Base-by-base conservation (phyloP, 2,329 filamentous ascomycete genomes). In the Colletotrichum tofieldiae region DNA sequence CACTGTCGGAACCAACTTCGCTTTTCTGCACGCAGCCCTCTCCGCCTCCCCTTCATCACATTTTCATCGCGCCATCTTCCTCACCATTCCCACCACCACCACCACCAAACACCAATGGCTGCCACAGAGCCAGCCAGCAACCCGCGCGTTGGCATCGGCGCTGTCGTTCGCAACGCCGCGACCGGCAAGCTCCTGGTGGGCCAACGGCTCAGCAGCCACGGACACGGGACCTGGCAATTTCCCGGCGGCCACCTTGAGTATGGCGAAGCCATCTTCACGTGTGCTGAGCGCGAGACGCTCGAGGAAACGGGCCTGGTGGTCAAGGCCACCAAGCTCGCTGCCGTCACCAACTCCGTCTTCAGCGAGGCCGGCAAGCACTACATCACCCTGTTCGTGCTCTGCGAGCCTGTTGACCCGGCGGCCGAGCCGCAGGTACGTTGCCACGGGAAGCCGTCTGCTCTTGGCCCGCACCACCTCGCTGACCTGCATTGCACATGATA, bases 121-220 rank as follows among this genome's bases (percentile, higher is more conserved):
- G 41, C 11, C 35, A 18, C 5, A 39, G 55, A 58, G 20, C 37
- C n/a, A n/a, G 35, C 55, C n/a, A 58, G 12, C 74, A 66, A 78
- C 26, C 84, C 84, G 0, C 83, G 86, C 8, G 84, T 88, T n/a
- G 88, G 88, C 54, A 82, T 89, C 6, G 84, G 85, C 0, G 84
- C 82, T 32, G 76, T 90, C 29, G 79, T 90, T 58, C 78, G 78
- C 67, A 81, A 85, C 67, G 9, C 35, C 12, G 75, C 74, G 2
- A 77, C 84, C 12, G 85, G 84, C 23, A 79, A 82, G 62, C 73
- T 89, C 52, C 74, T 89, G 8, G 75, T 87, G 7, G 86, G 88
- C 8, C 83, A 83, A 65, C 84, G 88, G 12, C 82, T 82, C 66
- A 84, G 86, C 1, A 85, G 83, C 66, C 86, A 88, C 78, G 9